Base-by-base conservation (phyloP, 768 basidiomycete genomes). In the Mycena olivaceomarginata region DNA sequence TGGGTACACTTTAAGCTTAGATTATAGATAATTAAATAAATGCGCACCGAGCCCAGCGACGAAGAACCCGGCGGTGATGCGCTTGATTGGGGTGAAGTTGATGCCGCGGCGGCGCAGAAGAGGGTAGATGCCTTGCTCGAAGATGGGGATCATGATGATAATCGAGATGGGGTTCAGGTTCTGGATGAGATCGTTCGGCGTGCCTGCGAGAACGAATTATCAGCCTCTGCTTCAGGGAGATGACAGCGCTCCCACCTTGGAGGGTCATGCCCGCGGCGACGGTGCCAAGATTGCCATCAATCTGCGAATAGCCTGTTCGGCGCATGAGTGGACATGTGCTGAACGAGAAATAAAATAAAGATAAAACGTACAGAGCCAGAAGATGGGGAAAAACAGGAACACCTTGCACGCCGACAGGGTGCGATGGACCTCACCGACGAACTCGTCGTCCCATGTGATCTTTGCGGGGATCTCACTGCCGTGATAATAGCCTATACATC, bases 361-460 rank as follows among this genome's bases (percentile, higher is more conserved):
- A 25, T 10, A n/a, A 25, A 56, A 56, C 81, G 84, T 89, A 92
- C 69, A 43, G 11, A 84, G 86, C 75, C 76, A 88, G 86, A 90
- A 91, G 83, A 91, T 85, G 62, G 90, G 90, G 87, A 90, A 89
- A 83, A 88, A 91, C 63, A 88, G 67, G 85, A 92, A 91, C 31
- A 92, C 90, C 20, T 82, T 81, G 85, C 91, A 92, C 63, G 91
- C 74, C 90, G 89, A 87, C 88, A 91, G 31, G 2, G 68, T 70
- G 25, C 68, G 56, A 25, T 81, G 80, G 43, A 92, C 90, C 79
- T 92, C 91, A 53, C 86, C 89, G 20, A 92, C 91, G 77, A 90
- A 92, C 64, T 89, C 86, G 72, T 92, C 91, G 72, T 92, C 90
- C 87, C 89, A 91, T n/a, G 89, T 90, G 57, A 92, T 88, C 77